A percentile compares a stretch with the other conserved stretches of the same genome.
Evolutionary conservation across 2,329 filamentous ascomycete genomes (phyloP).

Genomic region (Trichoderma oligosporum): DNA sequence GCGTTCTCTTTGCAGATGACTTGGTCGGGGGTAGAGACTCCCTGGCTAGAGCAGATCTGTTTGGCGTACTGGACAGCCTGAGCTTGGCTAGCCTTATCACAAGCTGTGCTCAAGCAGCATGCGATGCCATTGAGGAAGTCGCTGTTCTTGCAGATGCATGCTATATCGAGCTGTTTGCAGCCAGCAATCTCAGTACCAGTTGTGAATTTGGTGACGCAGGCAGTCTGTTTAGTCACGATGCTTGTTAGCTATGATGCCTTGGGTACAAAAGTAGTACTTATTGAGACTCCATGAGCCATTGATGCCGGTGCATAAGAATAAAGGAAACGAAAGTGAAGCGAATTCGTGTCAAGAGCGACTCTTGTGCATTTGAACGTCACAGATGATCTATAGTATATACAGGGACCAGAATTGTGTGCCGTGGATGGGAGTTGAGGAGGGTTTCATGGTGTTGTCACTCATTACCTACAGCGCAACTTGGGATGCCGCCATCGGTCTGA

Average conservation of each 20-base stretch:
- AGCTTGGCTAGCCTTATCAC: constrained; percentile 32
- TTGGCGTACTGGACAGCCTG: constrained; percentile 37
- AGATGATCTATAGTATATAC: too few species aligned
- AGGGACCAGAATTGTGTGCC: too few species aligned
- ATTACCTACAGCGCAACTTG: constrained; percentile 39
- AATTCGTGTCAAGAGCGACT: too few species aligned
- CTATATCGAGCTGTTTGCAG: constrained; percentile 38
- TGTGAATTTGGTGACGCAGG: constrained; percentile 35
- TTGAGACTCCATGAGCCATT: neutral
- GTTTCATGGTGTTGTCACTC: neutral
- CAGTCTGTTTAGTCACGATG: constrained; percentile 25
- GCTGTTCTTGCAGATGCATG: constrained; percentile 41
- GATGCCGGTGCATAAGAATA: neutral
- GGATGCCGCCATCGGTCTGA: constrained; percentile 32
- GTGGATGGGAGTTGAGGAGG: too few species aligned
- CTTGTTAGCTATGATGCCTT: neutral
- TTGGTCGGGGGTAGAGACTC: constrained; percentile 36
- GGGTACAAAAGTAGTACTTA: too few species aligned
- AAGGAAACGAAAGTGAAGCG: neutral
- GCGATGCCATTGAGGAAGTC: constrained; percentile 40
- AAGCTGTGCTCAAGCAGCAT: constrained; percentile 39
- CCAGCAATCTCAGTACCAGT: constrained; percentile 35
- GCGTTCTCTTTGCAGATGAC: constrained; percentile 34
- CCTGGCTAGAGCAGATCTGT: constrained; percentile 37
- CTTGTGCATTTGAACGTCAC: neutral